A percentile compares a stretch with the other conserved stretches of the same genome.
phyloP scores from a whole-genome alignment of 2,329 filamentous ascomycete genomes.

The Aciculosporium take region DNA sequence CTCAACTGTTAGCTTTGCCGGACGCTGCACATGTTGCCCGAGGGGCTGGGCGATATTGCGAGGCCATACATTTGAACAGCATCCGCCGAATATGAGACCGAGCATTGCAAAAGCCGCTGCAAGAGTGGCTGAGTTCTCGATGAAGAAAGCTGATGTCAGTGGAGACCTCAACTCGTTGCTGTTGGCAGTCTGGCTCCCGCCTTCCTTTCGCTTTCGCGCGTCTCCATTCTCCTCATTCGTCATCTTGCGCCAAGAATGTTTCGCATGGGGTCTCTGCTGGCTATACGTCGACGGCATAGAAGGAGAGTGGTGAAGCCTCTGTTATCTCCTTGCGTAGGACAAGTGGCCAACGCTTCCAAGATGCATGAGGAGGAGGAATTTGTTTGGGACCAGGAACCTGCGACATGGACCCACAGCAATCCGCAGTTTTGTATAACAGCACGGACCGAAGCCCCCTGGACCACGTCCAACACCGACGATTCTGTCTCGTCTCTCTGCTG shows the following conservation, averaged over 20 bases:
- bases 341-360: too few relatives aligned
- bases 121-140: slow-evolving; percentile 16
- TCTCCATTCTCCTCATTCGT: background rate
- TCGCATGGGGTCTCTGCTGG: too few relatives aligned
- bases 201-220: slow-evolving; percentile 2
- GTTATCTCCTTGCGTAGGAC: background rate
- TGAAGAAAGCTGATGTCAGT: background rate
- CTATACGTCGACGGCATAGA: background rate
- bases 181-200: background rate
- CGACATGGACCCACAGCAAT: too few relatives aligned
- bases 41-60: background rate
- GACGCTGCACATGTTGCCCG: background rate
- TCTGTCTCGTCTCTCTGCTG: too few relatives aligned
- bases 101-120: slow-evolving; percentile 54
- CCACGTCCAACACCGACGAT: too few relatives aligned
- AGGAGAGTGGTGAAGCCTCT: background rate
- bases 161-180: background rate
- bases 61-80: slow-evolving; percentile 69
- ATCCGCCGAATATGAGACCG: slow-evolving; percentile 84
- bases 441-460: too few relatives aligned
- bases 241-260: background rate
- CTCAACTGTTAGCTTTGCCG: slow-evolving; percentile 6
- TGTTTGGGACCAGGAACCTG: too few relatives aligned
- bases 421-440: too few relatives aligned
- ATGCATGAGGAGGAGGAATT: too few relatives aligned